These are phyloP conservation scores for Vitis hybrid DNA, from an alignment of 177 flowering plant genomes.

Conservation along the genomic window DNA sequence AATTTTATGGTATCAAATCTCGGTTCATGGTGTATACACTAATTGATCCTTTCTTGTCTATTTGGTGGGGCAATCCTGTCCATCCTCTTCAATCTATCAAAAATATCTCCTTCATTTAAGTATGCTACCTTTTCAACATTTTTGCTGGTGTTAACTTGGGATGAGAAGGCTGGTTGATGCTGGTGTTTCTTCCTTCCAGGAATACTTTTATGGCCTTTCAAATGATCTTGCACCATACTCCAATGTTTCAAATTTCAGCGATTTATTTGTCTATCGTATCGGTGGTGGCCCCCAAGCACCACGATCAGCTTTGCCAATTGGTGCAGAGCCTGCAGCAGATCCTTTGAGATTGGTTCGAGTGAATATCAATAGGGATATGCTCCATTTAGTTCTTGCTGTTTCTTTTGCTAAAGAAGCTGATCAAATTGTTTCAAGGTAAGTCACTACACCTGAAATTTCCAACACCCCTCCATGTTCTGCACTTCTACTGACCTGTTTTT, in stretches of 20 bases:
- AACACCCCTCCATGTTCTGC: too few species aligned
- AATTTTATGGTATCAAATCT: neutral
- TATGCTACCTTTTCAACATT: too few species aligned
- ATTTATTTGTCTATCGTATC: conserved; percentile 60
- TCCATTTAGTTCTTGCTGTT: conserved; percentile 82
- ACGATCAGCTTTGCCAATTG: conserved; percentile 91
- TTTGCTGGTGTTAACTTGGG: neutral
- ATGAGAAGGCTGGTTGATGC: conserved; percentile 2
- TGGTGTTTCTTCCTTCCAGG: conserved; percentile 43
- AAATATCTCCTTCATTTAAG: neutral
- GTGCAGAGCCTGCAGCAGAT: conserved; percentile 92
- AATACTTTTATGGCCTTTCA: conserved; percentile 85
- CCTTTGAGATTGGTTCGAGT: conserved; percentile 74
- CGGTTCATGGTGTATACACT: neutral
- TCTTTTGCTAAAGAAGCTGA: conserved; percentile 93
- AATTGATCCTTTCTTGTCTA: neutral
- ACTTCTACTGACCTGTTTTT: too few species aligned
- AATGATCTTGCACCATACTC: conserved; percentile 88
- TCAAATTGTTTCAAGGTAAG: conserved; percentile 81
- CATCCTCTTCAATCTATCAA: neutral
- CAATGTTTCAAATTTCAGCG: conserved; percentile 70
- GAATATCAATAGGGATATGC: conserved; percentile 67
- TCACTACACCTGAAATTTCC: neutral
- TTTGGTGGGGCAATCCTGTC: neutral
- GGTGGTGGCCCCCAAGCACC: conserved; percentile 99